Percentiles rank a stretch among this genome's conserved stretches.
Conservation (phyloP, 208 protist species). For the Phytomonas sp. region DNA sequence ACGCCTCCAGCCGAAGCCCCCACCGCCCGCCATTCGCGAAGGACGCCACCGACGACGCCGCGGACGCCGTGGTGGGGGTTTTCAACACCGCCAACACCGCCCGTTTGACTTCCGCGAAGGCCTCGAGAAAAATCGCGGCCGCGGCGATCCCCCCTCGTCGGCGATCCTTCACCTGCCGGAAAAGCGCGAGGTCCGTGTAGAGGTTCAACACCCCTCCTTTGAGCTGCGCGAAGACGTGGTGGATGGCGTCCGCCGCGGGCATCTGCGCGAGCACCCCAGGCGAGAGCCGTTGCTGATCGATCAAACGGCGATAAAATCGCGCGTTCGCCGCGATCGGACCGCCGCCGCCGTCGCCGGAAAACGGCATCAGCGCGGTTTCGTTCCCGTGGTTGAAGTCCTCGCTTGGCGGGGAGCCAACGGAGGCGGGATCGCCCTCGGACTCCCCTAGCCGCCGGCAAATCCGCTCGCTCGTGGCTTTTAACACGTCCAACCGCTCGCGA, state of each 20-base stretch:
- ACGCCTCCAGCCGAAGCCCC: constrained; percentile 50
- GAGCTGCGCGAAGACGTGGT: constrained; percentile 73
- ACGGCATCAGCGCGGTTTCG: neutral
- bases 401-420: constrained; percentile 2
- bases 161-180: constrained; percentile 70
- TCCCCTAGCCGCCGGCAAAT: constrained; percentile 4
- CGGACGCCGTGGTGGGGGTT: neutral
- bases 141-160: constrained; percentile 40
- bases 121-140: constrained; percentile 69
- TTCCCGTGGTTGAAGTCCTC: neutral
- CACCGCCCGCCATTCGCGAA: constrained; percentile 39
- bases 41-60: constrained; percentile 9
- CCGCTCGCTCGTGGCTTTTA: constrained; percentile 17
- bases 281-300: constrained; percentile 54
- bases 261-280: constrained; percentile 64
- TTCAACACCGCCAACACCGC: constrained; percentile 37
- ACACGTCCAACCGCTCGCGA: constrained; percentile 13
- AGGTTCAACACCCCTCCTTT: constrained; percentile 84
- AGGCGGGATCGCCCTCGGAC: neutral
- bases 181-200: constrained; percentile 78
- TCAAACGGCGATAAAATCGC: constrained; percentile 24
- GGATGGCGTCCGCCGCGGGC: constrained; percentile 44
- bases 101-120: constrained; percentile 73
- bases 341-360: neutral
- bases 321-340: neutral